Evolutionary conservation across 306 rosid genomes (phyloP).

Genomic region (Nissolia schottii): DNA sequence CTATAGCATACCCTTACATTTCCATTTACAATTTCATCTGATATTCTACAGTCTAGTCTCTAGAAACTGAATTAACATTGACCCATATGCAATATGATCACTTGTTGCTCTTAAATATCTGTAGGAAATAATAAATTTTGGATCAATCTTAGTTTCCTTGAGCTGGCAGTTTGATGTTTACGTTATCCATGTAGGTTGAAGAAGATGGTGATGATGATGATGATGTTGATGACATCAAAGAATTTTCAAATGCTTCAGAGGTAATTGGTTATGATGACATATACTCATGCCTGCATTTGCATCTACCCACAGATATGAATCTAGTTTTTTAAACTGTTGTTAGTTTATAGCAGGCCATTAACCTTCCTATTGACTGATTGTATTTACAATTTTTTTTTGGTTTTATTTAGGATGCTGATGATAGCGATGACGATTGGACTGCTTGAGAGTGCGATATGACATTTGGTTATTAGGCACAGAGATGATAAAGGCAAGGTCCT

Average conservation of each 20-base stretch:
- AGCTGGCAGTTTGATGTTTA: slow-evolving; percentile 15
- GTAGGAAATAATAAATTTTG: slow-evolving; percentile 1
- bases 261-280: slow-evolving; percentile 20
- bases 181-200: slow-evolving; percentile 27
- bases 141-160: background rate
- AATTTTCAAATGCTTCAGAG: slow-evolving; percentile 41
- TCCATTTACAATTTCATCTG: background rate
- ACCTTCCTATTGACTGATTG: background rate
- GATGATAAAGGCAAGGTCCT: background rate
- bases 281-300: background rate
- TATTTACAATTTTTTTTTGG: background rate
- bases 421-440: slow-evolving; percentile 75
- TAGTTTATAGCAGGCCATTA: slow-evolving; percentile 3
- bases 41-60: background rate
- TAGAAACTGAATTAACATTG: background rate
- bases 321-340: background rate
- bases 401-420: slow-evolving; percentile 39
- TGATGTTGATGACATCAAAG: slow-evolving; percentile 32
- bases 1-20: background rate
- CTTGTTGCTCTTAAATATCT: background rate
- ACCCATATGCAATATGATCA: background rate
- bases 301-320: background rate
- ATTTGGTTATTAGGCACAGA: background rate
- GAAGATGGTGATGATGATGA: too few relatives aligned
- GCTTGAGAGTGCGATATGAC: slow-evolving; percentile 32